phyloP scores from a whole-genome alignment of 805 yeast genomes.

The Isabelozyma heimii region DNA sequence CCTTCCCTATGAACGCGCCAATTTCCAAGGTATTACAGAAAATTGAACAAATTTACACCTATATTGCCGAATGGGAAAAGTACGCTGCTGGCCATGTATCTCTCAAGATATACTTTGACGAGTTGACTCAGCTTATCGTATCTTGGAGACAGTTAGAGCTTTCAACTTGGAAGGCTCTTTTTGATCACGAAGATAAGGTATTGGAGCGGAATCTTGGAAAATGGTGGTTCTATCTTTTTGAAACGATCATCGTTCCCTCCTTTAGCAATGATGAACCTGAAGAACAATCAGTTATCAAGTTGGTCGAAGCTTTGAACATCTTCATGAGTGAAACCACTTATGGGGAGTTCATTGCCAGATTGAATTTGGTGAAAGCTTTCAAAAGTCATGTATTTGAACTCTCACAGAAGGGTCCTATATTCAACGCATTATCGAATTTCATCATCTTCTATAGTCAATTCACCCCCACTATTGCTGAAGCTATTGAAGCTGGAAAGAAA shows the following conservation, averaged over 20 bases:
- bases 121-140: slow-evolving; percentile 67
- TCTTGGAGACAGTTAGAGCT: slow-evolving; percentile 90
- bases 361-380: slow-evolving; percentile 65
- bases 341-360: slow-evolving; percentile 69
- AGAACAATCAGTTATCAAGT: slow-evolving; percentile 7
- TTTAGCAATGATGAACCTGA: slow-evolving; percentile 32
- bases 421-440: slow-evolving; percentile 53
- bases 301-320: slow-evolving; percentile 61
- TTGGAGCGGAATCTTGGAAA: slow-evolving; percentile 55
- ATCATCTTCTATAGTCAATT: slow-evolving; percentile 69
- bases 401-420: slow-evolving; percentile 17
- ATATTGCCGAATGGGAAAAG: slow-evolving; percentile 88
- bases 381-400: slow-evolving; percentile 45
- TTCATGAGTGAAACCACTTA: slow-evolving; percentile 72
- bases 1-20: slow-evolving; percentile 64
- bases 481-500: slow-evolving; percentile 46
- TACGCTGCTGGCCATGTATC: slow-evolving; percentile 81
- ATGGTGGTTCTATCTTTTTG: slow-evolving; percentile 93
- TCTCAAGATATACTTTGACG: slow-evolving; percentile 51
- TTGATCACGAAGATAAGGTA: slow-evolving; percentile 57
- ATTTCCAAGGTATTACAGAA: slow-evolving; percentile 75
- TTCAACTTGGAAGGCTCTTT: slow-evolving; percentile 77
- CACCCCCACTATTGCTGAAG: slow-evolving; percentile 42
- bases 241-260: slow-evolving; percentile 61
- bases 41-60: slow-evolving; percentile 81